Base-by-base conservation (phyloP, 805 yeast genomes). In the Saturnispora gosingensis region DNA sequence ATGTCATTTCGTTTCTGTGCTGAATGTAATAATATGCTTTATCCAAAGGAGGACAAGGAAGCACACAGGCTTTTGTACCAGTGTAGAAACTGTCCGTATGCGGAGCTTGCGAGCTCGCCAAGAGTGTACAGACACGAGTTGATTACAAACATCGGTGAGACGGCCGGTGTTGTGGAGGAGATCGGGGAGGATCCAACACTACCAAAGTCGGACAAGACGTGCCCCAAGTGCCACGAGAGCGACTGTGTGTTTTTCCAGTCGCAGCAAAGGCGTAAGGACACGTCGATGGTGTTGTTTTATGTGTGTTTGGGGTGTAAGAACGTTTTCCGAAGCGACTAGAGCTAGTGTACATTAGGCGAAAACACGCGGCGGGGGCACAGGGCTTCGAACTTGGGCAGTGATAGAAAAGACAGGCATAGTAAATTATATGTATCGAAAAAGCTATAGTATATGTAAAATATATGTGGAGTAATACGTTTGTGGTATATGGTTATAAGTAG, bases 221-320 rank as follows among this genome's bases (percentile, higher is more conserved):
- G 99, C 68, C 96, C 97, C 3, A 75, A 77, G 50, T 93, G 99
- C 69, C 83, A 79, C 59, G 84, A 85, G 54, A 81, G 82, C 57
- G 96, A 90, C 59, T 88, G 96, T 68, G 99, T 93, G 39, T 93
- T 93, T 66, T 93, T 93, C 77, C 99, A 93, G 70, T 82, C 93
- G 25, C 99, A 93, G 67, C 97, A 93, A 69, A 80, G 90, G 62
- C 78, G 97, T 52, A 89, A 88, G 48, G 99, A 93, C 66, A 93
- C 99, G 1, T 83, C 91, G 53, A 93, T 93, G 99, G 82, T 85
- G 48, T 75, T 89, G 69, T 90, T 90, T 65, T 93, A 88, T 67
- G 99, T 93, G 50, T 91, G 99, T 68, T 70, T 86, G 59, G 77
- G 82, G 50, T 91, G 99, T 67, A 85, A 87, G 57, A 81, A 85